A percentile compares a stretch with the other conserved stretches of the same genome.
phyloP scores from a whole-genome alignment of 495 filamentous ascomycete species.

The Cercophora scortea region DNA sequence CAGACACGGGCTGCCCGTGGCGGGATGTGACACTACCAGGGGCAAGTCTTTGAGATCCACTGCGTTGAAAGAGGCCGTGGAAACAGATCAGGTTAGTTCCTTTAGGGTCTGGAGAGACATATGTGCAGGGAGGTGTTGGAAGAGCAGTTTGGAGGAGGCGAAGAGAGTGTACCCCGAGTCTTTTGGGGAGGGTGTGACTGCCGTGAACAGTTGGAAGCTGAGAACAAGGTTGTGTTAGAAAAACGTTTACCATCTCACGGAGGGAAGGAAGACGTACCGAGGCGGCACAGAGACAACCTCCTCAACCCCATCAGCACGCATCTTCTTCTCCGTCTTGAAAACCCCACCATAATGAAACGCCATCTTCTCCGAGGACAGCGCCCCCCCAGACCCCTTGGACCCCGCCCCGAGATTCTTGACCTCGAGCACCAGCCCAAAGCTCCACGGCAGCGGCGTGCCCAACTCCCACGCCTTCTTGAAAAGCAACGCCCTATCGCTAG shows the following conservation, averaged over 20 bases:
- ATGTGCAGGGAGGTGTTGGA: conserved; percentile 35
- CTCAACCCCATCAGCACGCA: conserved; percentile 23
- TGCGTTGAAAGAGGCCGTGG: conserved; percentile 32
- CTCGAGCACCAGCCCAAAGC: conserved; percentile 40
- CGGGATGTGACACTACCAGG: conserved; percentile 42
- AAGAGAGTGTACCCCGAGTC: conserved; percentile 46
- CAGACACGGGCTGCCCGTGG: conserved; percentile 34
- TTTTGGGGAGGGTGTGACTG: conserved; percentile 37
- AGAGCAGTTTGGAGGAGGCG: conserved; percentile 41
- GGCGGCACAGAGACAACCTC: conserved; percentile 14
- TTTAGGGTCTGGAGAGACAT: conserved; percentile 32
- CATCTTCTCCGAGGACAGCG: conserved; percentile 45
- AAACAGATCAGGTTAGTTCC: conserved; percentile 34
- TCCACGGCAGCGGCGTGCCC: conserved; percentile 39
- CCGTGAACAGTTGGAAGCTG: conserved; percentile 47
- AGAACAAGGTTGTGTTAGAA: neutral
- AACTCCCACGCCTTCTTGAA: conserved; percentile 36
- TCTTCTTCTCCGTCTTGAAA: conserved; percentile 40
- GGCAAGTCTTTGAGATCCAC: conserved; percentile 34
- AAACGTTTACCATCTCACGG: neutral
- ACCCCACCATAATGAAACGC: conserved; percentile 50
- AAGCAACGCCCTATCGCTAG: conserved; percentile 34
- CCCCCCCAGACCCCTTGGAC: conserved; percentile 33
- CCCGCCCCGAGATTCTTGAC: conserved; percentile 37
- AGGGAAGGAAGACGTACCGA: conserved; percentile 7